phyloP scores from a whole-genome alignment of 202 grass and related monocot species.

The Zoysia matrella region DNA sequence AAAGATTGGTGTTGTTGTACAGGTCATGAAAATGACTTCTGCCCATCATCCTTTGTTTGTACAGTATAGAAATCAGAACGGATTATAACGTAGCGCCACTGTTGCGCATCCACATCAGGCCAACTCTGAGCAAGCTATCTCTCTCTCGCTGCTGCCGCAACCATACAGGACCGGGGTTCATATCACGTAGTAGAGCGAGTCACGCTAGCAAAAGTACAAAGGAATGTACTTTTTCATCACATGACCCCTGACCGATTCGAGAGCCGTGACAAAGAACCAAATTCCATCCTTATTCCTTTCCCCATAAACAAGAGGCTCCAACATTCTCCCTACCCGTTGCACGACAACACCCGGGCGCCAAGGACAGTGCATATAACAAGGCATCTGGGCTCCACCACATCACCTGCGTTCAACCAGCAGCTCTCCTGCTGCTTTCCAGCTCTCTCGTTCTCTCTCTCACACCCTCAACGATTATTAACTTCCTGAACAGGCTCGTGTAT shows the following conservation, averaged over 20 bases:
- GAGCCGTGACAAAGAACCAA: constrained; percentile 45
- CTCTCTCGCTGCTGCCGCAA: too few species aligned
- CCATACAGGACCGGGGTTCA: too few species aligned
- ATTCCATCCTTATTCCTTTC: constrained; percentile 44
- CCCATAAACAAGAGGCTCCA: constrained; percentile 36
- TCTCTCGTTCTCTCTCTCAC: neutral
- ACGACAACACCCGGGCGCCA: constrained; percentile 2
- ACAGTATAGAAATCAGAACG: neutral
- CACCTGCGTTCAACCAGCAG: constrained; percentile 22
- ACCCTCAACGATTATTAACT: neutral
- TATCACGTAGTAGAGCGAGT: too few species aligned
- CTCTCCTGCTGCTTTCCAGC: neutral
- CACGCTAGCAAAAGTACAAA: constrained; percentile 45
- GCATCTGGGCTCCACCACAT: constrained; percentile 34
- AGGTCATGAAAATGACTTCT: neutral
- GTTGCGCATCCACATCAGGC: constrained; percentile 28
- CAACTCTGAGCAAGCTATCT: neutral
- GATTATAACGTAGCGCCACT: neutral
- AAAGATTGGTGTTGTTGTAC: neutral
- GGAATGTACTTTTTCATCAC: constrained; percentile 58
- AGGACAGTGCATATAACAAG: constrained; percentile 51
- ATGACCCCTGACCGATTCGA: constrained; percentile 40
- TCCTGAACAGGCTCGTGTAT: neutral
- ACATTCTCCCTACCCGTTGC: constrained; percentile 41
- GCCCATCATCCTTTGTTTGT: neutral